phyloP scores from a whole-genome alignment of 2,329 filamentous ascomycete species.

The Blumeria graminis region DNA sequence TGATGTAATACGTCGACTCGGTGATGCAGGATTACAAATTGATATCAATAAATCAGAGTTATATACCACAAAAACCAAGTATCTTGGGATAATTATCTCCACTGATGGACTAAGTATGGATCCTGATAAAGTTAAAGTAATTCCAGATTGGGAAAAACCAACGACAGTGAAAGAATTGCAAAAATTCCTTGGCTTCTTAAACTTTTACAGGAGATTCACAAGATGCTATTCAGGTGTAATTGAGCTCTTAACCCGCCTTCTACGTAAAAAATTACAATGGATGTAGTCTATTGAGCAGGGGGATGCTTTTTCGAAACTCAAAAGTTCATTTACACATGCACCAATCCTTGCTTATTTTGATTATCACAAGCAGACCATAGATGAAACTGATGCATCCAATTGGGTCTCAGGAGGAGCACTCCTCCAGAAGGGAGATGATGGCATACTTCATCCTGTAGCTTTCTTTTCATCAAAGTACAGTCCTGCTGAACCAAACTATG shows the following conservation, averaged over 20 bases:
- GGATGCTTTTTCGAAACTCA: background rate
- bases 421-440: too few species aligned
- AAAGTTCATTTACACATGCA: background rate
- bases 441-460: too few species aligned
- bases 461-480: too few species aligned
- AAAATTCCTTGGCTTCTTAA: background rate
- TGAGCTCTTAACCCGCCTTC: background rate
- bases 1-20: too few species aligned
- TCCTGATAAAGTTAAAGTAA: background rate
- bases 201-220: background rate
- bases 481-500: too few species aligned
- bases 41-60: conserved; percentile 1
- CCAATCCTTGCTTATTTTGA: background rate
- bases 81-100: background rate
- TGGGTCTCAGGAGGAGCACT: background rate
- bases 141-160: background rate
- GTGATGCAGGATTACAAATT: background rate
- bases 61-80: background rate
- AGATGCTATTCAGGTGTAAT: background rate
- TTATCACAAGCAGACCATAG: background rate
- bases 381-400: conserved; percentile 1
- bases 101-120: background rate
- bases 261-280: background rate
- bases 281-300: background rate
- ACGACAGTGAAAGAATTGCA: background rate